These are phyloP conservation scores for Aureobasidium sp. DNA, from an alignment of 2,329 filamentous ascomycete genomes.

Conservation along the genomic window DNA sequence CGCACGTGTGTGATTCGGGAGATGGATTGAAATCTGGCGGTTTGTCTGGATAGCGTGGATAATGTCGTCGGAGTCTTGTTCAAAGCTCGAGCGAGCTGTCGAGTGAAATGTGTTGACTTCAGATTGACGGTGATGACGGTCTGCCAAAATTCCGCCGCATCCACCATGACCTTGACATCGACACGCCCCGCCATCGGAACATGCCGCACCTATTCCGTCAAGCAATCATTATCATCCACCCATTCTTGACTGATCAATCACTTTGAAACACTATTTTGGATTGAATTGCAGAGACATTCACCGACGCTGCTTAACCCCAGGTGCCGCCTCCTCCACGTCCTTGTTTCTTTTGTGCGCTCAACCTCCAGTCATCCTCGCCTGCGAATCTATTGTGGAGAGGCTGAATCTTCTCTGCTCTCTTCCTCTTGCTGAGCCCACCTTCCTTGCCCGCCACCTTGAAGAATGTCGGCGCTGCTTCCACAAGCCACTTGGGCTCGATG, in stretches of 20 bases:
- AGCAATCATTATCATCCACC: too few relatives aligned
- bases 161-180: not conserved
- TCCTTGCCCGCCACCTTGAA: conserved; percentile 95
- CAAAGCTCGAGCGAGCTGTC: conserved; percentile 22
- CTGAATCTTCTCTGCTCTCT: conserved; percentile 90
- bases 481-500: conserved; percentile 90
- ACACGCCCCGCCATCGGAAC: conserved; percentile 9
- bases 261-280: too few relatives aligned
- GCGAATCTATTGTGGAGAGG: conserved; percentile 90
- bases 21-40: not conserved
- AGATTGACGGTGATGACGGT: conserved; percentile 21
- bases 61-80: not conserved
- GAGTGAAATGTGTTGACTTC: conserved; percentile 21
- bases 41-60: not conserved
- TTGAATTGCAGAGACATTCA: too few relatives aligned
- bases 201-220: not conserved
- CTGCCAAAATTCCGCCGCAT: conserved; percentile 13
- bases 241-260: too few relatives aligned
- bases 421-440: conserved; percentile 70
- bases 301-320: conserved; percentile 73
- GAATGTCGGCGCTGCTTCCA: conserved; percentile 96
- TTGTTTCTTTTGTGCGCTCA: conserved; percentile 78
- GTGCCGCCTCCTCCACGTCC: conserved; percentile 87
- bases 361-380: conserved; percentile 88
- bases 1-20: conserved; percentile 11